Base-by-base conservation (phyloP, 225 moss, liverwort and hornwort genomes). In the Pleurozium schreberi region DNA sequence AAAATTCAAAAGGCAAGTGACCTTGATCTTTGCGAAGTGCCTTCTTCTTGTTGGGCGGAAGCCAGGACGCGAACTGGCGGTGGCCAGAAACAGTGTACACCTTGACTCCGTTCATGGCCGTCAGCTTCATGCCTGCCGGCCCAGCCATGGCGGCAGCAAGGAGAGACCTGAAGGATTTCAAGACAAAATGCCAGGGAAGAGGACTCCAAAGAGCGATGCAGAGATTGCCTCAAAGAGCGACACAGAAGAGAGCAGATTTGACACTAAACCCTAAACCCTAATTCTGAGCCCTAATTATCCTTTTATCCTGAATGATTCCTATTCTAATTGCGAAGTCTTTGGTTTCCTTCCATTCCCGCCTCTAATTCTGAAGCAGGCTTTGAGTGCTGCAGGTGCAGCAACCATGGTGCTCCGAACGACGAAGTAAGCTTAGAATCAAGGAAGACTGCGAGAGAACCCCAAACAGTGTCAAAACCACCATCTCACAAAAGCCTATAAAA, bases 61-160 rank as follows among this genome's bases (percentile, higher is more conserved):
- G 92, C 98, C 98, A 98, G 31, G 97, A 95, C 31, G 98, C 96
- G 80, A 96, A 92, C 77, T 97, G 93, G 45, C 94, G 94, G 84
- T 97, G 94, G 38, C 96, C 98, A 27, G 97, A 94, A 50, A 98
- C 97, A 25, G 92, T 92, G 84, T 98, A 98, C 64, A 98, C 97
- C 87, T 97, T 98, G 60, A 98, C 95, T 62, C 98, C 98, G 79
- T 98, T 98, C 90, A 97, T 93, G 74, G 92, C 91, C 31, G 96
- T 96, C 57, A 96, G 92, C 90, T 96, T 96, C 95, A 98, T 97
- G 49, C 85, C 93, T 76, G 88, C 91, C 79, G 91, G 83, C 69
- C 88, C 93, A 62, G 91, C 91, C 93, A 93, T 91, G 90, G 88
- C 73, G 88, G 75, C 74, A 66, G 82, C 68, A 52, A 53, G 26